A percentile compares a stretch with the other conserved stretches of the same genome.
These are phyloP conservation scores for Penicillium griseofulvum DNA, from an alignment of 2,329 filamentous ascomycete species.

Conservation along the genomic window DNA sequence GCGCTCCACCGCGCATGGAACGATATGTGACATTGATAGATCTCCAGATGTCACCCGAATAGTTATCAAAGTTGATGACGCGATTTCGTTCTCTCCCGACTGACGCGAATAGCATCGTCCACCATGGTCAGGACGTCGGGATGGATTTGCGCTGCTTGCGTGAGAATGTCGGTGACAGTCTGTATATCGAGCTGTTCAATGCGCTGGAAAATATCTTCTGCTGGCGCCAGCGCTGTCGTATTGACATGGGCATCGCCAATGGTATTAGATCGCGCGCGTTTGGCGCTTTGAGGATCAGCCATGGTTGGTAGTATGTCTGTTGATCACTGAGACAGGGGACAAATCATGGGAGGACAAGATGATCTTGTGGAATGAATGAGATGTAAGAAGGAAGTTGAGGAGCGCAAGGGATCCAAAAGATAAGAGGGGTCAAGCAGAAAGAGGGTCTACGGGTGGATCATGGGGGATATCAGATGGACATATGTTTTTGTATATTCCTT, in stretches of 20 bases:
- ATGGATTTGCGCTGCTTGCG: background rate
- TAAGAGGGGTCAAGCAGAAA: background rate
- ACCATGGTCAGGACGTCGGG: background rate
- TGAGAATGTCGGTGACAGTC: background rate
- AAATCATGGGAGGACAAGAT: background rate
- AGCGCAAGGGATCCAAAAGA: background rate
- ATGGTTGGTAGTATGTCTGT: background rate
- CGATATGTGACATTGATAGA: constrained; percentile 12
- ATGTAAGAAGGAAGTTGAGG: background rate
- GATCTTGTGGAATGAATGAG: background rate
- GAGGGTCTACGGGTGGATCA: background rate
- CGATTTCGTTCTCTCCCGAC: background rate
- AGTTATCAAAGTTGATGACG: background rate
- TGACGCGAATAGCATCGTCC: background rate
- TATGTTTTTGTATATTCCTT: background rate
- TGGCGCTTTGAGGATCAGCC: background rate
- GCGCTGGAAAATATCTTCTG: background rate
- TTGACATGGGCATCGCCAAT: background rate
- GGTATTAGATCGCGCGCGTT: background rate
- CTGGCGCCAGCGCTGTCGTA: background rate
- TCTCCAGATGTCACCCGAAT: constrained; percentile 7
- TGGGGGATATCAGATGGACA: background rate
- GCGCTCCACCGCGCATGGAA: background rate
- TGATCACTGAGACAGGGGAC: background rate
- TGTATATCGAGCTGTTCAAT: background rate